Conservation (phyloP, 305 asterid species). For the Andrographis paniculata region DNA sequence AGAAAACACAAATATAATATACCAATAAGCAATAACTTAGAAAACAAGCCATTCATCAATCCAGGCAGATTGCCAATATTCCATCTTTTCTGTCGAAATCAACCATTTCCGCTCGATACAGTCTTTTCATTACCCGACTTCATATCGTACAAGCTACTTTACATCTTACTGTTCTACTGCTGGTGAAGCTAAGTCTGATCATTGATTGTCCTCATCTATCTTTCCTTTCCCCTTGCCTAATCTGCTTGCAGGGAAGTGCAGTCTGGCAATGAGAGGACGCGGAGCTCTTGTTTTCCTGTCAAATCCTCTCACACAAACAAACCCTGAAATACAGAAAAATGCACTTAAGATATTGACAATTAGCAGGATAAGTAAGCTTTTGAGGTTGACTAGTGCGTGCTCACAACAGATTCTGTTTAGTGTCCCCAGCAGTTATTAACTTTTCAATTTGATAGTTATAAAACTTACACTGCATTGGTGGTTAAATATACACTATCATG, state of each 20-base stretch:
- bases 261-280: constrained; percentile 78
- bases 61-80: constrained; percentile 11
- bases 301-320: constrained; percentile 89
- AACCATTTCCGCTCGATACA: constrained; percentile 20
- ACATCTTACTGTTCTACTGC: constrained; percentile 6
- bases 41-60: constrained; percentile 13
- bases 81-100: constrained; percentile 12
- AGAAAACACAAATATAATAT: background rate
- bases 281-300: constrained; percentile 75
- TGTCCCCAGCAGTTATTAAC: constrained; percentile 1
- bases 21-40: constrained; percentile 10
- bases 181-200: constrained; percentile 15
- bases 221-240: constrained; percentile 47
- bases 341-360: background rate
- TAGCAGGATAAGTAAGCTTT: no score
- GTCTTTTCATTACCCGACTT: constrained; percentile 13
- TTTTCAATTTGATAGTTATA: constrained; percentile 6
- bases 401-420: no score
- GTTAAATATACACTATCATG: constrained; percentile 6
- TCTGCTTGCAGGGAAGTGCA: constrained; percentile 92
- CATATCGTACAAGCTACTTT: constrained; percentile 22
- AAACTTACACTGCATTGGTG: background rate
- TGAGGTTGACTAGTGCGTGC: no score
- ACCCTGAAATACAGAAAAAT: constrained; percentile 44
- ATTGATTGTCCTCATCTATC: constrained; percentile 29